These are phyloP conservation scores for Nyctanthes arbortristis DNA, from an alignment of 257 asterid genomes.

Conservation along the genomic window DNA sequence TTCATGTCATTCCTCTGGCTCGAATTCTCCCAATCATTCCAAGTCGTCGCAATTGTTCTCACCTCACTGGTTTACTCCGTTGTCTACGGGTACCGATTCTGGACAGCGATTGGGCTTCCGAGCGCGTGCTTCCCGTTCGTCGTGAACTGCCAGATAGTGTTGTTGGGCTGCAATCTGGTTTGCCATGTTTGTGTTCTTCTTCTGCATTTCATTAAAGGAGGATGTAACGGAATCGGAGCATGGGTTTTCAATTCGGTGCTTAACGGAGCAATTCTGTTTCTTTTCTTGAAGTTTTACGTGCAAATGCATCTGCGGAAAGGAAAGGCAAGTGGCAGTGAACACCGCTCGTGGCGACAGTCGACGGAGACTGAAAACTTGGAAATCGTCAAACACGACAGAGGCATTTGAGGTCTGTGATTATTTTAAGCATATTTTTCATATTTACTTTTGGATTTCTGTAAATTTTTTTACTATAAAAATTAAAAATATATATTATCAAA, in stretches of 20 bases:
- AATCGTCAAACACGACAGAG: slow-evolving; percentile 33
- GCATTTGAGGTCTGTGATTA: slow-evolving; percentile 27
- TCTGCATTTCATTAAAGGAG: slow-evolving; percentile 71
- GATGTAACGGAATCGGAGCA: slow-evolving; percentile 86
- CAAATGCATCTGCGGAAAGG: slow-evolving; percentile 37
- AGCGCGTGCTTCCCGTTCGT: too few relatives aligned
- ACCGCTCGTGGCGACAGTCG: neutral
- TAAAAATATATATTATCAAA: neutral
- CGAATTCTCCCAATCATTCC: slow-evolving; percentile 87
- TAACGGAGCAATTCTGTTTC: slow-evolving; percentile 60
- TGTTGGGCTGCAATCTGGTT: slow-evolving; percentile 59
- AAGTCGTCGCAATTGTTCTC: slow-evolving; percentile 60
- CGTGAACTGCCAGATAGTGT: slow-evolving; percentile 67
- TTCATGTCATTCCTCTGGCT: slow-evolving; percentile 81
- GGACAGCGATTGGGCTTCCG: slow-evolving; percentile 83
- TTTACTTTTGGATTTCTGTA: neutral
- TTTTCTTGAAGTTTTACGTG: slow-evolving; percentile 64
- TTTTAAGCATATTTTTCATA: neutral
- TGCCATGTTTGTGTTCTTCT: slow-evolving; percentile 73
- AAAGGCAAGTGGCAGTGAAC: slow-evolving; percentile 19
- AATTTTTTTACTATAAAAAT: too few relatives aligned
- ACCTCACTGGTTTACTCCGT: slow-evolving; percentile 57
- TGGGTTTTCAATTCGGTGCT: slow-evolving; percentile 82
- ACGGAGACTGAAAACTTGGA: slow-evolving; percentile 21
- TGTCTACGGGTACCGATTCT: slow-evolving; percentile 85